Conservation (phyloP, 305 asterid species). For the Fraxinus albicans region DNA sequence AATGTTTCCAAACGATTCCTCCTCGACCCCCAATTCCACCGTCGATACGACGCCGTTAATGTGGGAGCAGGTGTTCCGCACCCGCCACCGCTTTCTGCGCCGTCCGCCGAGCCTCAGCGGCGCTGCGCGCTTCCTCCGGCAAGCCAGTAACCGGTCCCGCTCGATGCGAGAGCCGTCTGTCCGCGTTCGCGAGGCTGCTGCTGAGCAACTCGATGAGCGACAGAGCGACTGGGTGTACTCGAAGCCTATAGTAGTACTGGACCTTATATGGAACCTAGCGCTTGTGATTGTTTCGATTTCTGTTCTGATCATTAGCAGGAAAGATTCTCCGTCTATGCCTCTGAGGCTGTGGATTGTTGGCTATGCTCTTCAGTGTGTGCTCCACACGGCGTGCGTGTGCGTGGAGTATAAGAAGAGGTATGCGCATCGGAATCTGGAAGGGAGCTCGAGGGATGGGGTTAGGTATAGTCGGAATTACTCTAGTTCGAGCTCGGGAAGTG, state of each 20-base stretch:
- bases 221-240: constrained; percentile 96
- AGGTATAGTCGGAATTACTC: constrained; percentile 45
- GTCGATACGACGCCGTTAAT: constrained; percentile 65
- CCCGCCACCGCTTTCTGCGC: constrained; percentile 52
- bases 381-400: constrained; percentile 71
- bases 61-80: constrained; percentile 49
- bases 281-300: constrained; percentile 60
- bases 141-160: constrained; percentile 72
- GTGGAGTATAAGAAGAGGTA: constrained; percentile 62
- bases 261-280: constrained; percentile 79
- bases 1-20: constrained; percentile 29
- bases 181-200: constrained; percentile 80
- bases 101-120: constrained; percentile 73
- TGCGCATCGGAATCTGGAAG: constrained; percentile 33
- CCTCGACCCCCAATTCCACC: constrained; percentile 25
- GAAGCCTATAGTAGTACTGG: constrained; percentile 78
- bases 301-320: constrained; percentile 59
- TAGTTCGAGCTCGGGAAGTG: constrained; percentile 47
- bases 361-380: constrained; percentile 67
- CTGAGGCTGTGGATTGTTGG: constrained; percentile 80
- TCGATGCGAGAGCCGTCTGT: constrained; percentile 83
- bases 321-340: constrained; percentile 63
- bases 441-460: constrained; percentile 30
- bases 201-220: constrained; percentile 83
- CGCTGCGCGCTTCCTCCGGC: constrained; percentile 79